phyloP scores from a whole-genome alignment of 1,284 basidiomycete species.

The Apiotrichum laibachii region DNA sequence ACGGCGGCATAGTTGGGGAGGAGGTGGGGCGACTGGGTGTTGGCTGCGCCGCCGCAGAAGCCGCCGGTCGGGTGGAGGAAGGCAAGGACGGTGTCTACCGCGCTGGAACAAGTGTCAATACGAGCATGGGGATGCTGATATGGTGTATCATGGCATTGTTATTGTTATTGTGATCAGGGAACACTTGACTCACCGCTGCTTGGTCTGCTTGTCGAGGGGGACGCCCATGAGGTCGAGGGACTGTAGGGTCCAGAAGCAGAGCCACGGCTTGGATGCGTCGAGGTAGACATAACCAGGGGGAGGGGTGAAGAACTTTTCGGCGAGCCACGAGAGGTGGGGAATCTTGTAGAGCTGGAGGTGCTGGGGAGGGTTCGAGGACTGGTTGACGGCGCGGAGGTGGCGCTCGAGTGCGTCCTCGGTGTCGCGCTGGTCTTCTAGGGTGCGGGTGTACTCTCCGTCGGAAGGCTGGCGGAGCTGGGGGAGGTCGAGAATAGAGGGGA shows the following conservation, averaged over 20 bases:
- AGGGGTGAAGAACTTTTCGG: slow-evolving; percentile 49
- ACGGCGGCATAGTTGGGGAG: slow-evolving; percentile 88
- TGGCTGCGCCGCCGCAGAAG: slow-evolving; percentile 82
- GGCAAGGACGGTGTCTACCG: slow-evolving; percentile 61
- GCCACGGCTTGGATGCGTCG: slow-evolving; percentile 89
- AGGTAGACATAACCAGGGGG: slow-evolving; percentile 72
- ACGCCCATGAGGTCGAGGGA: slow-evolving; percentile 73
- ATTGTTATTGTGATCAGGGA: no score
- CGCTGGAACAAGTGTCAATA: slow-evolving; percentile 20
- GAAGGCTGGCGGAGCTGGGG: slow-evolving; percentile 19
- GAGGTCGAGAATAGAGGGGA: background rate
- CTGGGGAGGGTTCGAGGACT: background rate
- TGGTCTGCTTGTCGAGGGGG: slow-evolving; percentile 68
- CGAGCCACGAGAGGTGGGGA: slow-evolving; percentile 44
- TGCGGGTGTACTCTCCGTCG: slow-evolving; percentile 63
- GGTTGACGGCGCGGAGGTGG: slow-evolving; percentile 10
- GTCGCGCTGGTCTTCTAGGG: slow-evolving; percentile 63
- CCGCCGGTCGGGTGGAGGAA: slow-evolving; percentile 81
- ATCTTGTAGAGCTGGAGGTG: slow-evolving; percentile 9
- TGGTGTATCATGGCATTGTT: background rate
- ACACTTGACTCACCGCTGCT: slow-evolving; percentile 60
- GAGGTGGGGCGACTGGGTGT: slow-evolving; percentile 74
- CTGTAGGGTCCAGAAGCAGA: slow-evolving; percentile 87
- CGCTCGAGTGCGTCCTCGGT: slow-evolving; percentile 62
- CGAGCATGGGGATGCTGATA: background rate